These are phyloP conservation scores for Eragrostis tef DNA, from an alignment of 202 grass and related monocot genomes.

Conservation along the genomic window DNA sequence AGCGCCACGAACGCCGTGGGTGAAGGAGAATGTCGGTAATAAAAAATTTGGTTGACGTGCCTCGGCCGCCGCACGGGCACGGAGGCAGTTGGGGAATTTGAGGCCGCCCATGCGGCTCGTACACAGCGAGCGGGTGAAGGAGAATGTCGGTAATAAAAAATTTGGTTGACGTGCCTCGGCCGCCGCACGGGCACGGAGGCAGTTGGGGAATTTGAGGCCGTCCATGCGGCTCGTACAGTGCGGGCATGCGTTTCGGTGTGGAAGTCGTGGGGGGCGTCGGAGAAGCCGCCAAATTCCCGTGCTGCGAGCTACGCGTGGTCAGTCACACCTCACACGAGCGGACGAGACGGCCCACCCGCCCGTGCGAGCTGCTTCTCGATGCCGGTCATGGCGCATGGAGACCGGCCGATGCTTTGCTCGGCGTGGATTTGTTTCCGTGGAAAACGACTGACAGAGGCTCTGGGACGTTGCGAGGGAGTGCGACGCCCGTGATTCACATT, in stretches of 20 bases:
- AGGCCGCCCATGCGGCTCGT: slow-evolving; percentile 2
- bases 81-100: slow-evolving; percentile 41
- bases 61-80: slow-evolving; percentile 37
- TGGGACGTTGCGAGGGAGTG: slow-evolving; percentile 6
- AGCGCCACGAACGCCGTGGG: slow-evolving; percentile 50
- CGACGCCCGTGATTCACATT: slow-evolving; percentile 25
- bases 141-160: slow-evolving; percentile 56
- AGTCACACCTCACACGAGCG: not conserved
- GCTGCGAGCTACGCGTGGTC: not conserved
- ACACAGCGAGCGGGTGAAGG: too few relatives aligned
- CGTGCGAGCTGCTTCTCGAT: slow-evolving; percentile 9
- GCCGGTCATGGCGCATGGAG: slow-evolving; percentile 34
- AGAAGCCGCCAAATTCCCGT: slow-evolving; percentile 46
- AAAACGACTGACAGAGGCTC: slow-evolving; percentile 16
- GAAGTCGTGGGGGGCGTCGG: slow-evolving; percentile 21
- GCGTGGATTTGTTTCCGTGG: not conserved
- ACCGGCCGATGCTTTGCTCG: slow-evolving; percentile 20
- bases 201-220: slow-evolving; percentile 49
- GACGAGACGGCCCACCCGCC: not conserved
- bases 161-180: slow-evolving; percentile 53
- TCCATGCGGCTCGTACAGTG: not conserved
- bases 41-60: slow-evolving; percentile 56
- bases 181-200: slow-evolving; percentile 3
- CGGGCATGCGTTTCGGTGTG: slow-evolving; percentile 8
- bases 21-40: slow-evolving; percentile 54